Evolutionary conservation across 805 yeast species (phyloP).

Genomic region (Candida stauntonica): DNA sequence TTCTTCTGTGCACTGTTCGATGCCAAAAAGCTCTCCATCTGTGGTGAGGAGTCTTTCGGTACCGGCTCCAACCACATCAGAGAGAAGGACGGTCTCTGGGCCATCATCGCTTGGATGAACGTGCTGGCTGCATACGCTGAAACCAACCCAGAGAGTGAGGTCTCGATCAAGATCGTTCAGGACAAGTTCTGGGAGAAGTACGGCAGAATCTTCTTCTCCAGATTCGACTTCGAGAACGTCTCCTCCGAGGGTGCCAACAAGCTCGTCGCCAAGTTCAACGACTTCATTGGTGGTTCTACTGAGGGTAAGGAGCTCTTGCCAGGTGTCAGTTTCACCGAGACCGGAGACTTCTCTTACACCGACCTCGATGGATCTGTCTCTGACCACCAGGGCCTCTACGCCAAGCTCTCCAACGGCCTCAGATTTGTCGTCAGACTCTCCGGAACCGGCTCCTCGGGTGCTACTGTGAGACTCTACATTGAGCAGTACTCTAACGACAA

Average conservation of each 20-base stretch:
- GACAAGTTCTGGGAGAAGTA: constrained; percentile 82
- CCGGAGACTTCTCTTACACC: constrained; percentile 87
- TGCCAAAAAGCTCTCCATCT: constrained; percentile 86
- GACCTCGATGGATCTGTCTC: constrained; percentile 94
- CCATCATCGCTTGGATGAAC: constrained; percentile 94
- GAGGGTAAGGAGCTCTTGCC: constrained; percentile 51
- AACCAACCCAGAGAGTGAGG: constrained; percentile 48
- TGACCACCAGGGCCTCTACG: constrained; percentile 79
- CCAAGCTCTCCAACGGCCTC: constrained; percentile 75
- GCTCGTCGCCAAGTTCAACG: constrained; percentile 52
- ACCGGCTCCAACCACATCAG: constrained; percentile 97
- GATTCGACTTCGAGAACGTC: constrained; percentile 90
- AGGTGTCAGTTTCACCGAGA: constrained; percentile 55
- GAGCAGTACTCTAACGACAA: constrained; percentile 73
- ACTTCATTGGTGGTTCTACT: constrained; percentile 31
- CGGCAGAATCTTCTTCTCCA: constrained; percentile 95
- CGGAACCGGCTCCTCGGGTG: constrained; percentile 98
- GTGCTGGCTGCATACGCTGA: constrained; percentile 80
- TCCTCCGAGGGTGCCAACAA: constrained; percentile 67
- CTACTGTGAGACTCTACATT: constrained; percentile 88
- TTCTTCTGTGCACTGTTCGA: constrained; percentile 95
- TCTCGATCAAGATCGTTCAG: constrained; percentile 78
- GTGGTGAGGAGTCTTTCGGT: constrained; percentile 98
- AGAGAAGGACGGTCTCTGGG: constrained; percentile 98
- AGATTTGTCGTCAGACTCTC: constrained; percentile 87